Conservation (phyloP, 257 asterid species). For the Ehretia macrophylla region DNA sequence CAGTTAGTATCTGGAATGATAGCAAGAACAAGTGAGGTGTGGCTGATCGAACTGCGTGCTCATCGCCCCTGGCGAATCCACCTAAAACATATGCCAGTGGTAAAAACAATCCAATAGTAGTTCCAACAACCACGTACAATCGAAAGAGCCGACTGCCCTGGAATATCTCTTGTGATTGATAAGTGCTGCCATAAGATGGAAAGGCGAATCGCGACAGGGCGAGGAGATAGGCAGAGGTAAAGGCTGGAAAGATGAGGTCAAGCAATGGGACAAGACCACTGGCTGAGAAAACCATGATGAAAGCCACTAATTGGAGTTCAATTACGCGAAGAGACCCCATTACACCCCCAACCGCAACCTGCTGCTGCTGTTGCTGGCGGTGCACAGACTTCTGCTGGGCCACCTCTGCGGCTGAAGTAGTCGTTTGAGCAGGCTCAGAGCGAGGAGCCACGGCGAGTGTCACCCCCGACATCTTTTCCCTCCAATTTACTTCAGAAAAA, state of each 20-base stretch:
- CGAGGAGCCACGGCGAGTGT: constrained; percentile 48
- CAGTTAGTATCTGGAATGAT: constrained; percentile 80
- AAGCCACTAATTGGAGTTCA: constrained; percentile 83
- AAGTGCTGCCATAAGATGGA: constrained; percentile 34
- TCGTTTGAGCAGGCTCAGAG: constrained; percentile 17
- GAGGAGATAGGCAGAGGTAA: constrained; percentile 51
- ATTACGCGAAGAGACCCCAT: constrained; percentile 91
- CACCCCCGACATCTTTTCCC: constrained; percentile 53
- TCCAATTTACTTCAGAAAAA: not conserved
- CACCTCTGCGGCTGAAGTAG: not conserved
- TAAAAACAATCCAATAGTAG: constrained; percentile 62
- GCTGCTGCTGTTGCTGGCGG: not conserved
- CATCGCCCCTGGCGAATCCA: constrained; percentile 89
- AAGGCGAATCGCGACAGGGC: constrained; percentile 56
- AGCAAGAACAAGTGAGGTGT: constrained; percentile 78
- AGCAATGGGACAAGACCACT: constrained; percentile 75
- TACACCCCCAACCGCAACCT: constrained; percentile 30
- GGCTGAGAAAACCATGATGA: constrained; percentile 79
- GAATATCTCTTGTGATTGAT: constrained; percentile 42
- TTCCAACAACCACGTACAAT: constrained; percentile 53
- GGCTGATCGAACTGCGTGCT: constrained; percentile 76
- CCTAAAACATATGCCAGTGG: constrained; percentile 91
- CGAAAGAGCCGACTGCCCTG: constrained; percentile 53
- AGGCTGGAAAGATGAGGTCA: constrained; percentile 69
- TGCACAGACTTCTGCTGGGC: constrained; percentile 6